A percentile compares a stretch with the other conserved stretches of the same genome.
phyloP scores from a whole-genome alignment of 208 protist species.

The Leishmania aethiopica region DNA sequence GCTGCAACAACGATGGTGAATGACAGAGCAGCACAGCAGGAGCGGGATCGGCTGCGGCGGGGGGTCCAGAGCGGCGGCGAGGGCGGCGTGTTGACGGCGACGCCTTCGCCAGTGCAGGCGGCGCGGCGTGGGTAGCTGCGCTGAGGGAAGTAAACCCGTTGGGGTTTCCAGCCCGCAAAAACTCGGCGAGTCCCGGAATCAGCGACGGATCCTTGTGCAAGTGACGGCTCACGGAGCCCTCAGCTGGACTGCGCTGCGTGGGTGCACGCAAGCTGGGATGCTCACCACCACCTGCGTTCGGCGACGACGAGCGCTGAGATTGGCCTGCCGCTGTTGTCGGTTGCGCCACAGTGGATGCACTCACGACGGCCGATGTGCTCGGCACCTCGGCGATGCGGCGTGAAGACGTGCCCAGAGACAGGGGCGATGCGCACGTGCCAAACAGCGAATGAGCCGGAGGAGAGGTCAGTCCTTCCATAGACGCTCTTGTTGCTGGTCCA shows the following conservation, averaged over 20 bases:
- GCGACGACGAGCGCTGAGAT: neutral
- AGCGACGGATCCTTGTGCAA: conserved; percentile 11
- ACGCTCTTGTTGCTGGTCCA: neutral
- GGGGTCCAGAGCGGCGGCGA: neutral
- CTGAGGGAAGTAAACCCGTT: conserved; percentile 19
- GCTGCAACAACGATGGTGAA: neutral
- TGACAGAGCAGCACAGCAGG: conserved; percentile 15
- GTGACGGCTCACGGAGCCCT: neutral
- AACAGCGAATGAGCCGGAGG: neutral
- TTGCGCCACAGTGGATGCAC: neutral
- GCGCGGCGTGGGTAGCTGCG: neutral
- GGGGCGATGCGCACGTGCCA: too few relatives aligned
- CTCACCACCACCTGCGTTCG: neutral
- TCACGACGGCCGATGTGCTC: neutral
- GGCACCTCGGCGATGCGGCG: conserved; percentile 13
- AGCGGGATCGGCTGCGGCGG: neutral
- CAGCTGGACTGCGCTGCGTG: neutral
- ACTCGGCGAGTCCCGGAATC: conserved; percentile 23
- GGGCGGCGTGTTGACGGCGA: neutral
- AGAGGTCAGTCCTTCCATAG: neutral
- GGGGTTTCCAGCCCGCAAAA: conserved; percentile 25
- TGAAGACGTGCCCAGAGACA: neutral
- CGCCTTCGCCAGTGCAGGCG: neutral
- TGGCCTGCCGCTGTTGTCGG: neutral
- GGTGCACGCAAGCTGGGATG: neutral